Evolutionary conservation across 2,329 filamentous ascomycete species (phyloP).

Genomic region (Trichophyton rubrum): DNA sequence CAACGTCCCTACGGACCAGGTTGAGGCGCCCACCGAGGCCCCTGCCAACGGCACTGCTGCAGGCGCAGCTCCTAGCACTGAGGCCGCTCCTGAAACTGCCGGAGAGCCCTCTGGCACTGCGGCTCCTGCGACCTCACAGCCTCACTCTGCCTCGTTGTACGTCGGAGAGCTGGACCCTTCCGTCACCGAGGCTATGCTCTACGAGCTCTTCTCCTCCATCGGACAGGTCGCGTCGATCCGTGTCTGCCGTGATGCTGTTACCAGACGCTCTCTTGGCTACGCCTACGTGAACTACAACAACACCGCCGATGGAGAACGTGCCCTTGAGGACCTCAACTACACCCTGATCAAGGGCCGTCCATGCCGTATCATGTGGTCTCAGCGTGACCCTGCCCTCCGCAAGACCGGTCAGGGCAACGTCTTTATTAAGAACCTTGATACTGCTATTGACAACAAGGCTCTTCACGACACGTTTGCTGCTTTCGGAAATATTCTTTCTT

Average conservation of each 20-base stretch:
- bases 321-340: constrained; percentile 98
- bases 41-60: constrained; percentile 45
- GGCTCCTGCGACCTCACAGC: constrained; percentile 54
- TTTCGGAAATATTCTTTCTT: constrained; percentile 97
- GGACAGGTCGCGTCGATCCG: constrained; percentile 97
- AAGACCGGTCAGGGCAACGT: constrained; percentile 99
- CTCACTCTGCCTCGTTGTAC: constrained; percentile 95
- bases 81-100: constrained; percentile 17
- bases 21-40: constrained; percentile 50
- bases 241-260: constrained; percentile 98
- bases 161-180: constrained; percentile 96
- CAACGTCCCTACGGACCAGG: constrained; percentile 52
- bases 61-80: constrained; percentile 44
- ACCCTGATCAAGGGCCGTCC: constrained; percentile 97
- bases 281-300: constrained; percentile 99
- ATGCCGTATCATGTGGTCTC: constrained; percentile 99
- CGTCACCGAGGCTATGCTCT: constrained; percentile 99
- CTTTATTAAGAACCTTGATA: constrained; percentile 99
- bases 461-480: constrained; percentile 98
- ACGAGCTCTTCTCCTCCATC: constrained; percentile 99
- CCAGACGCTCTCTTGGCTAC: constrained; percentile 94
- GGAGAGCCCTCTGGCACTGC: constrained; percentile 38
- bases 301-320: constrained; percentile 90
- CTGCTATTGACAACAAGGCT: constrained; percentile 99
- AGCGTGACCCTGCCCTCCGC: constrained; percentile 95